Evolutionary conservation across 768 basidiomycete genomes (phyloP).

Genomic region (Mycena latifolia): DNA sequence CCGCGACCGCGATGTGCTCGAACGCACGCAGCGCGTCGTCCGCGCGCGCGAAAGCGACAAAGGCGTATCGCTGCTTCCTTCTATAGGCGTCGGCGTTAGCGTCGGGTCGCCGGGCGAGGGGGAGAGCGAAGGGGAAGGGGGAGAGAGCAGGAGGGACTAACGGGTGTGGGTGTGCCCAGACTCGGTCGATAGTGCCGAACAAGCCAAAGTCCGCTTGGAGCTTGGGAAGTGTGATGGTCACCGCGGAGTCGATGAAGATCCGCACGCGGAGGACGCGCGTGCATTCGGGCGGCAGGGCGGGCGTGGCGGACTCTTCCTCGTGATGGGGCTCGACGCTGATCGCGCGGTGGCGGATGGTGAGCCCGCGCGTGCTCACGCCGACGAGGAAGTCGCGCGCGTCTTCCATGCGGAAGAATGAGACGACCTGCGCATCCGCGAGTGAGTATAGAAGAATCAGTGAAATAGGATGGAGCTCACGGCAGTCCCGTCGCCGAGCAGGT

Average conservation of each 20-base stretch:
- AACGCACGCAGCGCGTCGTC: slow-evolving; percentile 4
- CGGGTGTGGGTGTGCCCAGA: neutral
- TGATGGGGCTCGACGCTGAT: neutral
- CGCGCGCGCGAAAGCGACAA: slow-evolving; percentile 19
- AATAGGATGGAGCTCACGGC: neutral
- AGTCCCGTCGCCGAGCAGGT: neutral
- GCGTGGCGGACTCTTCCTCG: neutral
- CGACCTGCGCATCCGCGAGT: neutral
- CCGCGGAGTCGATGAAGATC: neutral
- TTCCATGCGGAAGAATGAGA: slow-evolving; percentile 10
- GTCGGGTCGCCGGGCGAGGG: neutral
- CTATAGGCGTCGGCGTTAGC: neutral
- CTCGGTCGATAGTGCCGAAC: slow-evolving; percentile 4
- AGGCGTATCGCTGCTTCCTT: neutral
- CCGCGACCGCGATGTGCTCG: neutral
- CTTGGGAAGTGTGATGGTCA: neutral
- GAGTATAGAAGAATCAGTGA: neutral
- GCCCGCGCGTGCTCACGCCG: neutral
- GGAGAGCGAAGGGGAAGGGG: neutral
- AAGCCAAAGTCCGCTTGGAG: neutral
- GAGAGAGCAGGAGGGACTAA: neutral
- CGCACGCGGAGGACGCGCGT: slow-evolving; percentile 8
- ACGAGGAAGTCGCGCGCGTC: slow-evolving; percentile 21
- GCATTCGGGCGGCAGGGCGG: neutral
- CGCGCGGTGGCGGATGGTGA: neutral